Conservation (phyloP, 1,139 yeast genomes). For the Pichia sp. region DNA sequence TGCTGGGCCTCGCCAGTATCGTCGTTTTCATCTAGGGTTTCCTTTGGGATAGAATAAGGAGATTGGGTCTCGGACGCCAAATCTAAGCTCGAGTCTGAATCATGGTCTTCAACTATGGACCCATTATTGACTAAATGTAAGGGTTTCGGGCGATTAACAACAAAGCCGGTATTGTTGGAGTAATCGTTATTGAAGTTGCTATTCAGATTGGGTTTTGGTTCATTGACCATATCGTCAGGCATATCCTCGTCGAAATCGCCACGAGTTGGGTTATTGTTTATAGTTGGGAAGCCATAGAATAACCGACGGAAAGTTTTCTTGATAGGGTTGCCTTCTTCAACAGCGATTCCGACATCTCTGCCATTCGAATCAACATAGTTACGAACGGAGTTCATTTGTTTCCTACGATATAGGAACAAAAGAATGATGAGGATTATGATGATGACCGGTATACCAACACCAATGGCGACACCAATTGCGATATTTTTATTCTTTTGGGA, state of each 20-base stretch:
- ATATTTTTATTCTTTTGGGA: slow-evolving; percentile 41
- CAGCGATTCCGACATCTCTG: slow-evolving; percentile 29
- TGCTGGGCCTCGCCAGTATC: background rate
- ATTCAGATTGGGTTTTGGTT: slow-evolving; percentile 10
- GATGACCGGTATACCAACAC: slow-evolving; percentile 34
- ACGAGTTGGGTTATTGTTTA: slow-evolving; percentile 12
- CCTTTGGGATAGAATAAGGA: slow-evolving; percentile 1
- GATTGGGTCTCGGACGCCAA: background rate
- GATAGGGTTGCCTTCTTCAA: slow-evolving; percentile 24
- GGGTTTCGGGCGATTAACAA: slow-evolving; percentile 27
- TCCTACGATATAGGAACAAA: slow-evolving; percentile 23
- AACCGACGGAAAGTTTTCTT: slow-evolving; percentile 19
- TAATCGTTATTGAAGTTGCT: slow-evolving; percentile 2
- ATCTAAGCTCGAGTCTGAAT: slow-evolving; percentile 2
- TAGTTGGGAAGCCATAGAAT: slow-evolving; percentile 25
- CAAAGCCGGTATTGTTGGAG: slow-evolving; percentile 24
- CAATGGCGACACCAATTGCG: slow-evolving; percentile 47
- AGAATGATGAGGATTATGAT: slow-evolving; percentile 20
- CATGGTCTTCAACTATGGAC: background rate
- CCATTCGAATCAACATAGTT: slow-evolving; percentile 34
- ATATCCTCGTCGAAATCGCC: slow-evolving; percentile 28
- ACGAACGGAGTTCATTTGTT: slow-evolving; percentile 17
- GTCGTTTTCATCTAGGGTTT: background rate
- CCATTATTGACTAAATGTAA: slow-evolving; percentile 13
- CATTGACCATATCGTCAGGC: slow-evolving; percentile 18